A percentile compares a stretch with the other conserved stretches of the same genome.
phyloP scores from a whole-genome alignment of 202 grass and related monocot genomes.

The Carex sylvatica region DNA sequence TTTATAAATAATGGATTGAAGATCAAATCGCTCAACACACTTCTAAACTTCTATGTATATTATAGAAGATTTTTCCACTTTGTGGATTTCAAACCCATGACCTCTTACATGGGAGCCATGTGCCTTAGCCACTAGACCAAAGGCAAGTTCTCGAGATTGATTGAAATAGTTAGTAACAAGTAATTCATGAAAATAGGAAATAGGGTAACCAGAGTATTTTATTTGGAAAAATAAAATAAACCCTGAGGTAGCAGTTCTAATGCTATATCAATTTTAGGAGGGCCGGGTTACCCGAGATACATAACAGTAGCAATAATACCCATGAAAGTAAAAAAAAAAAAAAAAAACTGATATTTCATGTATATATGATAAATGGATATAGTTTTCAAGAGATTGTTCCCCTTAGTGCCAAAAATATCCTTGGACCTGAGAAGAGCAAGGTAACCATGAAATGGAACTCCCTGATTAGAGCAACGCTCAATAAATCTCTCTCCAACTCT shows the following conservation, averaged over 20 bases:
- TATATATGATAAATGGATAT: background rate
- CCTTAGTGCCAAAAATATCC: constrained; percentile 66
- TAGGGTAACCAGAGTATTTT: background rate
- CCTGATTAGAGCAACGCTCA: constrained; percentile 53
- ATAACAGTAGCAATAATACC: too few relatives aligned
- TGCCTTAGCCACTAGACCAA: too few relatives aligned
- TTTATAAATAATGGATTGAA: too few relatives aligned
- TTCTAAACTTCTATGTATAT: too few relatives aligned
- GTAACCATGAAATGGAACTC: constrained; percentile 69
- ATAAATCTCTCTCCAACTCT: constrained; percentile 32
- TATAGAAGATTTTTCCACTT: too few relatives aligned
- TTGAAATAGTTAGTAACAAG: background rate
- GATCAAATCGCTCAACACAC: too few relatives aligned
- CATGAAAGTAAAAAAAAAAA: background rate
- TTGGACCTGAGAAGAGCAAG: constrained; percentile 64
- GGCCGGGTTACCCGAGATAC: too few relatives aligned
- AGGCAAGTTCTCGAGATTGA: too few relatives aligned
- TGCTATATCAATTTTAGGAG: too few relatives aligned
- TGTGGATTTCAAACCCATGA: too few relatives aligned
- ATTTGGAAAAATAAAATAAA: background rate
- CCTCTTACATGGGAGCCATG: too few relatives aligned
- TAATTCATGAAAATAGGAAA: background rate
- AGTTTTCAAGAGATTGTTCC: constrained; percentile 90
- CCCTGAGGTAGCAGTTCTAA: too few relatives aligned
- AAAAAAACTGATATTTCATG: background rate